These are phyloP conservation scores for Rhodotorula sp. DNA, from an alignment of 1,284 basidiomycete genomes.

Conservation along the genomic window DNA sequence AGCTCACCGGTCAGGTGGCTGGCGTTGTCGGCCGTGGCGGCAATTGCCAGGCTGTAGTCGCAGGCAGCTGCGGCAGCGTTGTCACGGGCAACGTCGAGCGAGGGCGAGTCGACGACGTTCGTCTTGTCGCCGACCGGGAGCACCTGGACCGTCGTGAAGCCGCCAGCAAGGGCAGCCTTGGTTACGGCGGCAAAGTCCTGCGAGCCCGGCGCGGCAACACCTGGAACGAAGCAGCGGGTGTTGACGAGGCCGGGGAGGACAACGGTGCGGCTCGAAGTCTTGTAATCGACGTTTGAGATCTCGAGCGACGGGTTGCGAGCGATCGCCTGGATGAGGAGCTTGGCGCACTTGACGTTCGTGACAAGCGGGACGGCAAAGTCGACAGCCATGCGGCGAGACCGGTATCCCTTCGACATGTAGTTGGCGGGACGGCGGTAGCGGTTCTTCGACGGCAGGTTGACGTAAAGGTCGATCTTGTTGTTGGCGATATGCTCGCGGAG, in stretches of 20 bases:
- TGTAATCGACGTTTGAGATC: conserved; percentile 87
- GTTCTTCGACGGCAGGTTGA: conserved; percentile 98
- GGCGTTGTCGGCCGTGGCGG: conserved; percentile 69
- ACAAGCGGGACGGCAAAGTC: conserved; percentile 97
- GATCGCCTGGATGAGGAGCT: conserved; percentile 92
- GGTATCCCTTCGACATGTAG: conserved; percentile 96
- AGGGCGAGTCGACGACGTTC: conserved; percentile 63
- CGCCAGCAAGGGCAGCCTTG: conserved; percentile 76
- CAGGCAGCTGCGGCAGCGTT: conserved; percentile 67
- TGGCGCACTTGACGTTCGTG: conserved; percentile 99
- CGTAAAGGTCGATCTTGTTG: conserved; percentile 97
- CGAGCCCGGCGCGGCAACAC: conserved; percentile 58
- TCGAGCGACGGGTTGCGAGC: conserved; percentile 81
- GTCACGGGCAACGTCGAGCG: conserved; percentile 70
- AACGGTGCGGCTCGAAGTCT: conserved; percentile 88
- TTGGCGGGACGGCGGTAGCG: conserved; percentile 94
- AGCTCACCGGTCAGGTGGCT: conserved; percentile 66
- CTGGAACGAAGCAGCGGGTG: conserved; percentile 83
- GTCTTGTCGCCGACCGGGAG: conserved; percentile 66
- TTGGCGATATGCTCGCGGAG: conserved; percentile 91
- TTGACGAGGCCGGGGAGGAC: conserved; percentile 91
- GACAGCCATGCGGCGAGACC: conserved; percentile 97
- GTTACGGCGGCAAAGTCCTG: conserved; percentile 68
- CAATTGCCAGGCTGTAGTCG: conserved; percentile 80
- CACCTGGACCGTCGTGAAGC: conserved; percentile 80